phyloP scores from a whole-genome alignment of 495 filamentous ascomycete species.

The Aspergillus olivimuriae region DNA sequence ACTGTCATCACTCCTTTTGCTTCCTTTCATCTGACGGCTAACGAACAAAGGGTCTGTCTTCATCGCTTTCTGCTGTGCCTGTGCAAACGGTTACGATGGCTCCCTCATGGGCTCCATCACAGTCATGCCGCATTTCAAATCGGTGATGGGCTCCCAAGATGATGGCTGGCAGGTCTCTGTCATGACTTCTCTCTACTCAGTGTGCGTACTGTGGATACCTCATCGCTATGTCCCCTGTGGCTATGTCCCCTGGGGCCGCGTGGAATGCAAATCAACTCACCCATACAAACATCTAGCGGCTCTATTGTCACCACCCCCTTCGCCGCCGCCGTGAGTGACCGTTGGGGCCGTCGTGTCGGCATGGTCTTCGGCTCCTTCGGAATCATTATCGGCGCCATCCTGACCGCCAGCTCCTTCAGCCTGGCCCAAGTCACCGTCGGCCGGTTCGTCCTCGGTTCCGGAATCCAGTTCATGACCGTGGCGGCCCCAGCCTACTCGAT shows the following conservation, averaged over 20 bases:
- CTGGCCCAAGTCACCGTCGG: constrained; percentile 61
- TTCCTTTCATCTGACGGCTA: neutral
- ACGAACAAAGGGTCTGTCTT: constrained; percentile 22
- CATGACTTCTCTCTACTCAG: constrained; percentile 43
- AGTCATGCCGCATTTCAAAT: constrained; percentile 37
- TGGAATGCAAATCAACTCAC: too few relatives aligned
- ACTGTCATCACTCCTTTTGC: neutral
- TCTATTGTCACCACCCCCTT: constrained; percentile 43
- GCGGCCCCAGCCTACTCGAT: constrained; percentile 73
- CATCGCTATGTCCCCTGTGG: neutral
- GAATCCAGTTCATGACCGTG: constrained; percentile 63
- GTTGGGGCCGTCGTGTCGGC: constrained; percentile 54
- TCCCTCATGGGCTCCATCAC: constrained; percentile 48
- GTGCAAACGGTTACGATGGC: constrained; percentile 53
- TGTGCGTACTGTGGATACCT: constrained; percentile 44
- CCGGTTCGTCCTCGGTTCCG: constrained; percentile 70
- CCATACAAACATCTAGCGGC: constrained; percentile 29
- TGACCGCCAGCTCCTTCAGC: constrained; percentile 42
- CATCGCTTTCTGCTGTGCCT: constrained; percentile 35
- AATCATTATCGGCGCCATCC: constrained; percentile 54
- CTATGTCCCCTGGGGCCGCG: too few relatives aligned
- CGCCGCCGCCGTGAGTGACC: constrained; percentile 34
- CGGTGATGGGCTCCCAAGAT: constrained; percentile 31
- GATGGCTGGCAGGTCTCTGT: constrained; percentile 40
- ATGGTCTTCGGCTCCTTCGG: constrained; percentile 60